Conservation (phyloP, 1,284 basidiomycete species). For the Coniferiporia weirii region DNA sequence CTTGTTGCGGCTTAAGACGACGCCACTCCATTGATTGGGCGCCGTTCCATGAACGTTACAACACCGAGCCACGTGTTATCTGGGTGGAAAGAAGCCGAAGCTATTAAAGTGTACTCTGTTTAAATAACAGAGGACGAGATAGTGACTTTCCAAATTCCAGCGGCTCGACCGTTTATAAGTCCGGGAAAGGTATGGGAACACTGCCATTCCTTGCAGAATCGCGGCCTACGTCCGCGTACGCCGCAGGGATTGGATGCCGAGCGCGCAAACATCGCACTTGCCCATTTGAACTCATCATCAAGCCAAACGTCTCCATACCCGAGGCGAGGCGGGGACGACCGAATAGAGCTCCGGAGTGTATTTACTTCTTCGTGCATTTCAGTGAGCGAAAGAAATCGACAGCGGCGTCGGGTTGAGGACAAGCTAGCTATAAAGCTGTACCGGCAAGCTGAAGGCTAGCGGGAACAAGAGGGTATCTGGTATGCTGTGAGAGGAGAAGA, state of each 20-base stretch:
- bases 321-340: constrained; percentile 41
- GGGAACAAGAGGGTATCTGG: constrained; percentile 30
- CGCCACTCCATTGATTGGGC: constrained; percentile 24
- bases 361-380: constrained; percentile 27
- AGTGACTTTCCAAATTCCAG: constrained; percentile 33
- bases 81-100: background rate
- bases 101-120: too few relatives aligned
- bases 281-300: constrained; percentile 39
- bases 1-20: constrained; percentile 32
- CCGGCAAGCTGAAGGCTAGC: constrained; percentile 26
- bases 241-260: constrained; percentile 37
- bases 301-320: constrained; percentile 45
- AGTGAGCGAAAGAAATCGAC: constrained; percentile 18
- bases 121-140: too few relatives aligned
- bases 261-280: constrained; percentile 40
- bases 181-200: constrained; percentile 46
- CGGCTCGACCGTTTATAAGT: constrained; percentile 28
- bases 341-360: constrained; percentile 39
- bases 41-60: constrained; percentile 36
- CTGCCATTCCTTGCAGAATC: constrained; percentile 34
- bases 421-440: constrained; percentile 26
- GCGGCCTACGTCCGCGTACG: constrained; percentile 38
- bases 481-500: background rate
- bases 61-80: constrained; percentile 38
- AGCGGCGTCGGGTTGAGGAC: constrained; percentile 33